Evolutionary conservation across 108 stramenopile genomes (phyloP).

Genomic region (Asterionellopsis glacialis): DNA sequence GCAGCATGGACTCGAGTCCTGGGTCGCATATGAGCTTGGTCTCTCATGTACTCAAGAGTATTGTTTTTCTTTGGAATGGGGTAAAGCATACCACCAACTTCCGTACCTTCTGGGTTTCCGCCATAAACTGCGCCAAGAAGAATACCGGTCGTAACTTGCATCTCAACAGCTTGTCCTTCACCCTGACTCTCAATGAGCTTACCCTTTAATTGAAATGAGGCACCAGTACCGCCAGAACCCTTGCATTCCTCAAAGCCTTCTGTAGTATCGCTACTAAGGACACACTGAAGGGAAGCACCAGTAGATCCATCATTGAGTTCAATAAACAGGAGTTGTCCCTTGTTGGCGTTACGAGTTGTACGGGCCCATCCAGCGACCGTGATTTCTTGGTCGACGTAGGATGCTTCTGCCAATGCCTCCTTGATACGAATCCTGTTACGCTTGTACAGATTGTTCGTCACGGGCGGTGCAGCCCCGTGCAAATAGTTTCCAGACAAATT

Average conservation of each 20-base stretch:
- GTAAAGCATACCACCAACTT: conserved; percentile 43
- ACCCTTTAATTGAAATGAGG: conserved; percentile 55
- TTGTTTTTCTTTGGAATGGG: conserved; percentile 59
- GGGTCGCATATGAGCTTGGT: conserved; percentile 73
- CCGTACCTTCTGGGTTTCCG: conserved; percentile 43
- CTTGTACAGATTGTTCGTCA: conserved; percentile 27
- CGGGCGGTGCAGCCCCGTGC: conserved; percentile 24
- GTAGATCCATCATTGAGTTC: conserved; percentile 82
- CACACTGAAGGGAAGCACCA: conserved; percentile 50
- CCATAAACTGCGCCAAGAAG: conserved; percentile 54
- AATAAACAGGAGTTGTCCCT: conserved; percentile 64
- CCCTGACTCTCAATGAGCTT: conserved; percentile 44
- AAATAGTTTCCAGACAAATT: background rate
- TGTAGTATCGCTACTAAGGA: conserved; percentile 26
- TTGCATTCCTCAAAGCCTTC: conserved; percentile 51
- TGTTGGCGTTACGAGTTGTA: conserved; percentile 52
- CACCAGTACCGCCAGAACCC: conserved; percentile 45
- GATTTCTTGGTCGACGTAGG: conserved; percentile 41
- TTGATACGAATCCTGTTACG: conserved; percentile 45
- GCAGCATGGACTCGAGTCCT: conserved; percentile 53
- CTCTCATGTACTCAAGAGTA: conserved; percentile 68
- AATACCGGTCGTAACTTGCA: conserved; percentile 44
- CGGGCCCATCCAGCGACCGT: conserved; percentile 81
- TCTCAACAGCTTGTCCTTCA: conserved; percentile 62
- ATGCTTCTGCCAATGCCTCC: conserved; percentile 18